Conservation (phyloP, 192 early-diverging fungal genomes). For the Anaeromyces robustus region DNA sequence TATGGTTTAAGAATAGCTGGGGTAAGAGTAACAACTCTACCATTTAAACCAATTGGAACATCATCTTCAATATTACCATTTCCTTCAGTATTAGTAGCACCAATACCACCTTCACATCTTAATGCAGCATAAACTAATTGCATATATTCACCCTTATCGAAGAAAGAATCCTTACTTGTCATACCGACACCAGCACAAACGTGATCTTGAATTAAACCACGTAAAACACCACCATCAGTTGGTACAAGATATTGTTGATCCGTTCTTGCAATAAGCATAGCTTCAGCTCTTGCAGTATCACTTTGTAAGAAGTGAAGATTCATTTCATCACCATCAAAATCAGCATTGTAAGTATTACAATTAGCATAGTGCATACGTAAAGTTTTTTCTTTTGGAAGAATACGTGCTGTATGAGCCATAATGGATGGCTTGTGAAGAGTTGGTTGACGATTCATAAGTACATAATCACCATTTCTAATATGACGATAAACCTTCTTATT, state of each 20-base stretch:
- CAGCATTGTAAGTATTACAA: conserved; percentile 84
- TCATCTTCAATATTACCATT: conserved; percentile 41
- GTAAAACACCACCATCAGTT: conserved; percentile 87
- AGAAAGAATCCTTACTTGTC: conserved; percentile 72
- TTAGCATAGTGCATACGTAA: conserved; percentile 99
- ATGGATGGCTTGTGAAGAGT: conserved; percentile 99
- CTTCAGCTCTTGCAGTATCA: conserved; percentile 90
- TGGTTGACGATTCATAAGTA: conserved; percentile 96
- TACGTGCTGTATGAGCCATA: conserved; percentile 90
- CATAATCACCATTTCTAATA: conserved; percentile 89
- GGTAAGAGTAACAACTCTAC: conserved; percentile 64
- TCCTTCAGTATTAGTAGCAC: conserved; percentile 30
- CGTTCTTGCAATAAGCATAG: conserved; percentile 83
- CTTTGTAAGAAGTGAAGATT: conserved; percentile 99
- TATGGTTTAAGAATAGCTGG: conserved; percentile 78
- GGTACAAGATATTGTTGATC: conserved; percentile 95
- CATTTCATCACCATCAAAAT: conserved; percentile 99
- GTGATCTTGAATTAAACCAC: conserved; percentile 97
- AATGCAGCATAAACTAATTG: conserved; percentile 83
- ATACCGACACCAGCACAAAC: conserved; percentile 94
- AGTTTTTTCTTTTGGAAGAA: conserved; percentile 92
- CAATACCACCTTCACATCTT: conserved; percentile 53
- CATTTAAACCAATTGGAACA: conserved; percentile 35
- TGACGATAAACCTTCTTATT: conserved; percentile 98
- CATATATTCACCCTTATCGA: conserved; percentile 77